Percentiles rank a stretch among this genome's conserved stretches.
These are phyloP conservation scores for Claviceps africana DNA, from an alignment of 2,329 filamentous ascomycete species.

Conservation along the genomic window DNA sequence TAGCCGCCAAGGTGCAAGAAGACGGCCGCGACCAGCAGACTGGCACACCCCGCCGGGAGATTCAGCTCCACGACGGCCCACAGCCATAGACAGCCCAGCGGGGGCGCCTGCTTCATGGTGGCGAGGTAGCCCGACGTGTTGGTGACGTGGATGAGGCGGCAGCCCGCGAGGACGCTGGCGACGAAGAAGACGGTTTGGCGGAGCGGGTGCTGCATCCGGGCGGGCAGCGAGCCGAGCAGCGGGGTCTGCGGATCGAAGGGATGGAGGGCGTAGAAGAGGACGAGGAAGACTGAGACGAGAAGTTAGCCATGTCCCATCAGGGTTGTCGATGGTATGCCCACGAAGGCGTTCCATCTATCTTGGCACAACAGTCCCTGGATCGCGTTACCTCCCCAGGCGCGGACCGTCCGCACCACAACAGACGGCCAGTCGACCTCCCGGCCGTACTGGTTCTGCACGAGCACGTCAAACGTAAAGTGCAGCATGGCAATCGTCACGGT, in stretches of 20 bases:
- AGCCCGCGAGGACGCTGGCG: slow-evolving; percentile 49
- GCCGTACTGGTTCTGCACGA: slow-evolving; percentile 70
- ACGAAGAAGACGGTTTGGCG: slow-evolving; percentile 50
- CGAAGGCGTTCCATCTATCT: too few relatives aligned
- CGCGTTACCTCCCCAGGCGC: slow-evolving; percentile 37
- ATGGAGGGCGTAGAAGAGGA: slow-evolving; percentile 44
- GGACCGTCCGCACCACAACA: slow-evolving; percentile 37
- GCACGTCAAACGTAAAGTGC: slow-evolving; percentile 64
- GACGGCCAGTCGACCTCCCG: slow-evolving; percentile 46
- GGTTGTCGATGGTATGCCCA: too few relatives aligned
- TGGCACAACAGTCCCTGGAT: too few relatives aligned
- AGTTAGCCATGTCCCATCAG: too few relatives aligned
- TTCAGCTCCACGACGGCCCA: slow-evolving; percentile 86
- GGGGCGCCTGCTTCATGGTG: slow-evolving; percentile 84
- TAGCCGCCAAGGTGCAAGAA: slow-evolving; percentile 40
- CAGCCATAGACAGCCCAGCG: slow-evolving; percentile 79
- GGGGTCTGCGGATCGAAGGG: slow-evolving; percentile 33
- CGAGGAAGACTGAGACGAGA: slow-evolving; percentile 42
- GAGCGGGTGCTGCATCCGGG: slow-evolving; percentile 29
- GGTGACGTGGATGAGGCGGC: slow-evolving; percentile 67
- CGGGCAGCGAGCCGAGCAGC: slow-evolving; percentile 36
- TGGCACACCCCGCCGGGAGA: slow-evolving; percentile 47
- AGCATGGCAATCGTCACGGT: slow-evolving; percentile 51
- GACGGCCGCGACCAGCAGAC: slow-evolving; percentile 29
- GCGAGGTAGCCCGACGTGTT: slow-evolving; percentile 72